phyloP scores from a whole-genome alignment of 2,329 filamentous ascomycete genomes.

The Phyllosticta citribraziliensis region DNA sequence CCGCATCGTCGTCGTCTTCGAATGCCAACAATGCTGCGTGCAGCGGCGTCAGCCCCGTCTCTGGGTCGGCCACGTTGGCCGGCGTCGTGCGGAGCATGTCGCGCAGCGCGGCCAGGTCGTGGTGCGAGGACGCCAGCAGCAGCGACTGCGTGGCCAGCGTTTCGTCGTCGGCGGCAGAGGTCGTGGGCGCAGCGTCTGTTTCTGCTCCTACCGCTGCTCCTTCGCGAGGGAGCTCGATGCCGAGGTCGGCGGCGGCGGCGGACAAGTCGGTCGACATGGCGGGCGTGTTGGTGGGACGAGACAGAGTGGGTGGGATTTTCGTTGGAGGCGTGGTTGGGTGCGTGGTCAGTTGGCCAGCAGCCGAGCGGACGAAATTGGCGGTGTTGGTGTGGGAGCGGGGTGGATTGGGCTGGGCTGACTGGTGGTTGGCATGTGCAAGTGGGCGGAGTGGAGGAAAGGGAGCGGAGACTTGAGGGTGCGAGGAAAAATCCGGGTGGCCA shows the following conservation, averaged over 20 bases:
- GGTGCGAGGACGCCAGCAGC: constrained; percentile 56
- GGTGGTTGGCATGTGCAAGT: background rate
- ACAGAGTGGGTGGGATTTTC: background rate
- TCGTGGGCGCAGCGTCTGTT: background rate
- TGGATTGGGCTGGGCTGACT: background rate
- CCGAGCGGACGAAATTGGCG: background rate
- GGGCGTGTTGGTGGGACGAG: background rate
- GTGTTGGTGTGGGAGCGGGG: background rate
- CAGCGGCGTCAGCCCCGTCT: constrained; percentile 77
- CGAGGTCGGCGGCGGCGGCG: background rate
- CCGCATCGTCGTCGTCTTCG: constrained; percentile 30
- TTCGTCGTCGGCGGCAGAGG: background rate
- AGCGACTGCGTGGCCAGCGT: constrained; percentile 42
- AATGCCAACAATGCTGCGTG: constrained; percentile 74
- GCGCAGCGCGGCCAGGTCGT: constrained; percentile 58
- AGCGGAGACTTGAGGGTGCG: background rate
- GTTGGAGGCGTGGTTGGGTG: background rate
- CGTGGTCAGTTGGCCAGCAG: too few relatives aligned
- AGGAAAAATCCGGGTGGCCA: background rate
- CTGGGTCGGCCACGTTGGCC: constrained; percentile 70
- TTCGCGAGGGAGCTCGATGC: background rate
- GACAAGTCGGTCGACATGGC: background rate
- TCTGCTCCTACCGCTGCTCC: background rate
- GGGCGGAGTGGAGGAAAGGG: background rate
- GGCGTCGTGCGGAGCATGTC: constrained; percentile 54